Evolutionary conservation across 345 rosid genomes (phyloP).

Genomic region (Citrus mangshanensis): DNA sequence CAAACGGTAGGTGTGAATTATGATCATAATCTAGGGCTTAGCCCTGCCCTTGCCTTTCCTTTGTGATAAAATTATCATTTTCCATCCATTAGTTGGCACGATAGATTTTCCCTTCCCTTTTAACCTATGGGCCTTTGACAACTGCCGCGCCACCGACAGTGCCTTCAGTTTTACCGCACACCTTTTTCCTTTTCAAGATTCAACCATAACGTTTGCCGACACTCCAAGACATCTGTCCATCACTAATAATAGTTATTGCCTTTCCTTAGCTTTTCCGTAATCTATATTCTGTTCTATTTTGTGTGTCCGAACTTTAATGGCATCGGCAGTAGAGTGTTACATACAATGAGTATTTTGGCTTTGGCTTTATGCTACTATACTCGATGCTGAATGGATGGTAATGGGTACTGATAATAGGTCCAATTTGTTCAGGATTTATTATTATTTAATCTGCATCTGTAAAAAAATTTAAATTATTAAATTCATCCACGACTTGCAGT

Average conservation of each 20-base stretch:
- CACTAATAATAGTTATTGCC: not conserved
- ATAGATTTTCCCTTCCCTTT: too few species aligned
- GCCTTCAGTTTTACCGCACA: not conserved
- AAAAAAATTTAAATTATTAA: too few species aligned
- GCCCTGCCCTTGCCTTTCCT: not conserved
- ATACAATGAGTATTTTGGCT: too few species aligned
- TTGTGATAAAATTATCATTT: not conserved
- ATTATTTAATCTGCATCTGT: too few species aligned
- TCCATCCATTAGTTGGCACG: not conserved
- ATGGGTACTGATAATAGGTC: too few species aligned
- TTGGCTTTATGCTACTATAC: too few species aligned
- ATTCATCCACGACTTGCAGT: rapidly evolving
- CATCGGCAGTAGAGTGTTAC: too few species aligned
- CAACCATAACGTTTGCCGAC: constrained; percentile 9
- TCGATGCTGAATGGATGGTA: too few species aligned
- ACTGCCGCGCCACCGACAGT: not conserved
- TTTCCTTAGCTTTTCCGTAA: not conserved
- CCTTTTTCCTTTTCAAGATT: not conserved
- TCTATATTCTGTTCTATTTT: too few species aligned
- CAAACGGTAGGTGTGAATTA: not conserved
- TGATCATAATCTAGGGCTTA: not conserved
- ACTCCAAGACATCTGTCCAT: constrained; percentile 6
- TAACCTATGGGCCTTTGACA: not conserved
- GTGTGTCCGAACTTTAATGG: not conserved
- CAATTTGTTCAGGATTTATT: too few species aligned